phyloP scores from a whole-genome alignment of 805 yeast species.

The Ogataea nitratoaversa region DNA sequence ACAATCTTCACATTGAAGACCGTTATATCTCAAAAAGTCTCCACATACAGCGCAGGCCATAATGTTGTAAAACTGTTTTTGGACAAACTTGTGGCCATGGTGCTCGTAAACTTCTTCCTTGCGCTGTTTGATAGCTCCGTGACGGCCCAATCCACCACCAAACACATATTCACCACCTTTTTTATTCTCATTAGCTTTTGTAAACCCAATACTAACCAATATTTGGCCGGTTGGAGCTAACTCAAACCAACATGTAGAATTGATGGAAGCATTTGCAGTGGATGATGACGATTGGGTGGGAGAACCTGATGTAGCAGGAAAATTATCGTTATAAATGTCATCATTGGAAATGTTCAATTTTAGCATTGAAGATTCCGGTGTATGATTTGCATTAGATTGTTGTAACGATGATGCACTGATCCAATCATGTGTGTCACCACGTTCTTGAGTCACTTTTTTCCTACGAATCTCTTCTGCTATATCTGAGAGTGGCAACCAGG shows the following conservation, averaged over 20 bases:
- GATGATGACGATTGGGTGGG: slow-evolving; percentile 12
- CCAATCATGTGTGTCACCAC: slow-evolving; percentile 73
- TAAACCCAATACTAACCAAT: slow-evolving; percentile 70
- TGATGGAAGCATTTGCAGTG: slow-evolving; percentile 24
- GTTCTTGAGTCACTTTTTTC: slow-evolving; percentile 72
- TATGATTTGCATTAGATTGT: slow-evolving; percentile 3
- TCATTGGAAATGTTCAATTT: slow-evolving; percentile 7
- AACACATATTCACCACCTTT: slow-evolving; percentile 42
- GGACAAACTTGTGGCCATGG: slow-evolving; percentile 96
- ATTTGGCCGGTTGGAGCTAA: slow-evolving; percentile 95
- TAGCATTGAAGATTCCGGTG: neutral
- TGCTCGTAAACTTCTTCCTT: slow-evolving; percentile 89
- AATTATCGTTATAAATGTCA: neutral
- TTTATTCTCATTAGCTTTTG: slow-evolving; percentile 50
- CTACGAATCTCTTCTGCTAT: slow-evolving; percentile 93
- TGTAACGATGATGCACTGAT: slow-evolving; percentile 66
- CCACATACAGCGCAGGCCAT: slow-evolving; percentile 98
- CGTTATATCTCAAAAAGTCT: slow-evolving; percentile 85
- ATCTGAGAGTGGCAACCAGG: slow-evolving; percentile 89
- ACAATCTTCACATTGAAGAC: slow-evolving; percentile 84
- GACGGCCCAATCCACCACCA: slow-evolving; percentile 79
- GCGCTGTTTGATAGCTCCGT: slow-evolving; percentile 95
- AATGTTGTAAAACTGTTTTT: slow-evolving; percentile 89
- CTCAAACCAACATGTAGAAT: slow-evolving; percentile 79
- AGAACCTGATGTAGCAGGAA: slow-evolving; percentile 4